Conservation (phyloP, 2,329 filamentous ascomycete genomes). For the Aspergillus hiratsukae region DNA sequence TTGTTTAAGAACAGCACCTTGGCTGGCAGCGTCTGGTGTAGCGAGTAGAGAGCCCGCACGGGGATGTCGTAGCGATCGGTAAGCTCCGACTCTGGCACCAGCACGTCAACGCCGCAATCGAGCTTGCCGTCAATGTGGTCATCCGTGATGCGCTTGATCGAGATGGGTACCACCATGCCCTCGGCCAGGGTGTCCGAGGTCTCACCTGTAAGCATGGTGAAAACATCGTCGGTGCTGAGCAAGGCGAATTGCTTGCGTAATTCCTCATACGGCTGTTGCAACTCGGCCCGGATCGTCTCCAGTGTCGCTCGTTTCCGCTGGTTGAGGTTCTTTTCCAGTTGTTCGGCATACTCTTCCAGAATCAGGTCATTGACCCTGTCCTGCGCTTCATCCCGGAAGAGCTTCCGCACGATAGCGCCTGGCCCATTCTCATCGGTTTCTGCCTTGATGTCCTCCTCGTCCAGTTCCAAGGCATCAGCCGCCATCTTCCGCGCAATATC, state of each 20-base stretch:
- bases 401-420: constrained; percentile 84
- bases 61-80: constrained; percentile 64
- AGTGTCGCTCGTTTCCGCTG: constrained; percentile 93
- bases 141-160: constrained; percentile 80
- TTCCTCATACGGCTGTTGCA: constrained; percentile 92
- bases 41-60: constrained; percentile 67
- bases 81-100: constrained; percentile 77
- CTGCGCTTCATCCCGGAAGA: constrained; percentile 91
- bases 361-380: constrained; percentile 96
- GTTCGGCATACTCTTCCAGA: constrained; percentile 93
- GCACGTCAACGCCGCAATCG: constrained; percentile 89
- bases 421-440: constrained; percentile 86
- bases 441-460: constrained; percentile 96
- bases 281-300: constrained; percentile 90
- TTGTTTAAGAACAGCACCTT: constrained; percentile 86
- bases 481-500: constrained; percentile 98
- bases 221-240: constrained; percentile 72
- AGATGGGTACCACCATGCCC: constrained; percentile 89
- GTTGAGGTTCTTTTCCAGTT: constrained; percentile 87
- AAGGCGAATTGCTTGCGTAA: constrained; percentile 73
- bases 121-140: constrained; percentile 92
- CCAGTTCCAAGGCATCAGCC: constrained; percentile 89
- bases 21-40: constrained; percentile 79
- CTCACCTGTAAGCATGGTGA: constrained; percentile 95
- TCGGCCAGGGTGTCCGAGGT: constrained; percentile 76